These are phyloP conservation scores for Cystobasidium tubakii DNA, from an alignment of 768 basidiomycete genomes.

Conservation along the genomic window DNA sequence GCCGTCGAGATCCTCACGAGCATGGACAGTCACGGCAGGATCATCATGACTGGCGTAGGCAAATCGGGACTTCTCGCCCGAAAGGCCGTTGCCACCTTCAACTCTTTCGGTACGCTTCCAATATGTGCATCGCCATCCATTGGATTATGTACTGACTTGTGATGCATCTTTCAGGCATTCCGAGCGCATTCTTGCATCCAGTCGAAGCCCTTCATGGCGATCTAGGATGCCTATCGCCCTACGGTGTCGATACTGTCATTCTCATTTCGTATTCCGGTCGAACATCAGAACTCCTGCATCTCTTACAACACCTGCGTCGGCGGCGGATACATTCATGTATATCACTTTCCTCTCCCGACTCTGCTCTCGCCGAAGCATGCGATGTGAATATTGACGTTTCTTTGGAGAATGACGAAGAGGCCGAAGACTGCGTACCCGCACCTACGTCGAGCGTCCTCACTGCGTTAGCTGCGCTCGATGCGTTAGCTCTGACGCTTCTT, in stretches of 20 bases:
- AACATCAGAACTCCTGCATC: constrained; percentile 45
- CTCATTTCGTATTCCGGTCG: constrained; percentile 46
- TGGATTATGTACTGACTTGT: neutral
- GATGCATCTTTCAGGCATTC: constrained; percentile 40
- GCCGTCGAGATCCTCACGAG: constrained; percentile 35
- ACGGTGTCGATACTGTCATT: constrained; percentile 43
- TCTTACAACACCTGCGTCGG: constrained; percentile 42
- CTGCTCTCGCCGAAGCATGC: constrained; percentile 41
- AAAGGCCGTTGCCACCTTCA: constrained; percentile 46
- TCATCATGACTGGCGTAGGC: constrained; percentile 45
- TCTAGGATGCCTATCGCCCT: constrained; percentile 43
- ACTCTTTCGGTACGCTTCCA: constrained; percentile 42
- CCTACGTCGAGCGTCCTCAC: constrained; percentile 44
- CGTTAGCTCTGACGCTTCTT: constrained; percentile 41
- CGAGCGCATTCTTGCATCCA: constrained; percentile 44
- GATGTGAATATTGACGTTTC: constrained; percentile 43
- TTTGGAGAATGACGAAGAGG: constrained; percentile 44
- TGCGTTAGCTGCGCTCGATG: constrained; percentile 44
- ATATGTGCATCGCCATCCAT: too few relatives aligned
- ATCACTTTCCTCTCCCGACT: constrained; percentile 42
- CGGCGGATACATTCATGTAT: constrained; percentile 41
- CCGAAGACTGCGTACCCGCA: constrained; percentile 44
- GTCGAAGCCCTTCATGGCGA: constrained; percentile 47
- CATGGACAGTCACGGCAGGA: constrained; percentile 42
- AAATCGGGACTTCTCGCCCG: constrained; percentile 44